Evolutionary conservation across 73 alveolate species (phyloP).

Genomic region (Tetrahymena borealis): DNA sequence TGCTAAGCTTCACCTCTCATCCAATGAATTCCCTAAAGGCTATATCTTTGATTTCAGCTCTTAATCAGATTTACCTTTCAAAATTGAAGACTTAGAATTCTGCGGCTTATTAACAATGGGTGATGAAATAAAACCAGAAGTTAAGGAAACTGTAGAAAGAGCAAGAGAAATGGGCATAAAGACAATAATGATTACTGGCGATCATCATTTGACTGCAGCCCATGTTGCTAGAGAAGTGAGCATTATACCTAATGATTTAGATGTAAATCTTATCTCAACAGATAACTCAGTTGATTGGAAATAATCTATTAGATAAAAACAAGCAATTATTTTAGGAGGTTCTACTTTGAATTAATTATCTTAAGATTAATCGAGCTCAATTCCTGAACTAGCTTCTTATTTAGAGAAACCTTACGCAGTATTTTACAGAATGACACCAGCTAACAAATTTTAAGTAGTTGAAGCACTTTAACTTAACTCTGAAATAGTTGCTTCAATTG

Average conservation of each 20-base stretch:
- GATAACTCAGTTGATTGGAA: too few relatives aligned
- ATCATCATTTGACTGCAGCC: conserved; percentile 35
- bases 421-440: conserved; percentile 49
- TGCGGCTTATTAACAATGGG: conserved; percentile 46
- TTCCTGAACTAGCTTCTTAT: conserved; percentile 18
- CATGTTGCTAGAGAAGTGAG: neutral
- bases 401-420: conserved; percentile 45
- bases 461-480: conserved; percentile 35
- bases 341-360: neutral
- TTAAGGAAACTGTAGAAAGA: conserved; percentile 35
- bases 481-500: conserved; percentile 81
- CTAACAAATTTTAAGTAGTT: conserved; percentile 46
- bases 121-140: conserved; percentile 48
- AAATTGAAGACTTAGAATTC: conserved; percentile 24
- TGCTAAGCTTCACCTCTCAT: conserved; percentile 48
- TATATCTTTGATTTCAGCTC: neutral
- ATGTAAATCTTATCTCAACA: neutral
- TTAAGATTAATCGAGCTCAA: neutral
- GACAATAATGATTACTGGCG: conserved; percentile 55
- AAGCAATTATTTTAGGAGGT: neutral
- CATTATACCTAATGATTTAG: neutral
- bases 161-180: conserved; percentile 37
- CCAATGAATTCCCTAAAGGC: conserved; percentile 1
- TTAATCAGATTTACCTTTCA: neutral
- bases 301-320: too few relatives aligned